Evolutionary conservation across 23 red algal genomes (phyloP).

Genomic region (Gracilaria domingensis): DNA sequence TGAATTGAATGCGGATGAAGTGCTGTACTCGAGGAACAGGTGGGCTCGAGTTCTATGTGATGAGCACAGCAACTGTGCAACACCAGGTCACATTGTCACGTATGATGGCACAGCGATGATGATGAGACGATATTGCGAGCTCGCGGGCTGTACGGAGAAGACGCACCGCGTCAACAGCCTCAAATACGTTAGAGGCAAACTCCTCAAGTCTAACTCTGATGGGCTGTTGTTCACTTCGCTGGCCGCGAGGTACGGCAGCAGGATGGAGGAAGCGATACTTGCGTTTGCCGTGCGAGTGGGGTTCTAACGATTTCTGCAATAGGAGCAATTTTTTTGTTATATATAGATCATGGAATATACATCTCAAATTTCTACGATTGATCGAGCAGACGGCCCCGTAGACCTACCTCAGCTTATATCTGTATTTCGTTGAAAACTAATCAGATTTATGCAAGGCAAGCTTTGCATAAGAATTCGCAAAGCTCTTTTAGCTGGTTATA

Average conservation of each 20-base stretch:
- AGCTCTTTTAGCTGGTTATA: too few species aligned
- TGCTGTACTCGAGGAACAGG: slow-evolving; percentile 13
- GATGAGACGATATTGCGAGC: slow-evolving; percentile 46
- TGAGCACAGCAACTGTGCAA: slow-evolving; percentile 16
- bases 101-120: slow-evolving; percentile 33
- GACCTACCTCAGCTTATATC: too few species aligned
- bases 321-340: too few species aligned
- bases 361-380: too few species aligned
- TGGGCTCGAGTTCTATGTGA: slow-evolving; percentile 36
- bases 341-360: too few species aligned
- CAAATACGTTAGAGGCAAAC: background rate
- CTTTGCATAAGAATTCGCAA: too few species aligned
- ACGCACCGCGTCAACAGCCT: slow-evolving; percentile 20
- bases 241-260: slow-evolving; percentile 30
- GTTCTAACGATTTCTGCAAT: background rate
- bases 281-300: slow-evolving; percentile 23
- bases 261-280: slow-evolving; percentile 25
- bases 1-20: background rate
- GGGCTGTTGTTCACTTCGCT: slow-evolving; percentile 1
- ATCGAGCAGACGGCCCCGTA: too few species aligned
- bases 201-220: slow-evolving; percentile 9
- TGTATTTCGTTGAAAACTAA: too few species aligned
- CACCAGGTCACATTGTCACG: slow-evolving; percentile 33
- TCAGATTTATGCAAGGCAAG: too few species aligned
- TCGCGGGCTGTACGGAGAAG: background rate